A percentile compares a stretch with the other conserved stretches of the same genome.
Evolutionary conservation across 192 early-diverging fungal genomes (phyloP).

Genomic region (Coemansia erecta): DNA sequence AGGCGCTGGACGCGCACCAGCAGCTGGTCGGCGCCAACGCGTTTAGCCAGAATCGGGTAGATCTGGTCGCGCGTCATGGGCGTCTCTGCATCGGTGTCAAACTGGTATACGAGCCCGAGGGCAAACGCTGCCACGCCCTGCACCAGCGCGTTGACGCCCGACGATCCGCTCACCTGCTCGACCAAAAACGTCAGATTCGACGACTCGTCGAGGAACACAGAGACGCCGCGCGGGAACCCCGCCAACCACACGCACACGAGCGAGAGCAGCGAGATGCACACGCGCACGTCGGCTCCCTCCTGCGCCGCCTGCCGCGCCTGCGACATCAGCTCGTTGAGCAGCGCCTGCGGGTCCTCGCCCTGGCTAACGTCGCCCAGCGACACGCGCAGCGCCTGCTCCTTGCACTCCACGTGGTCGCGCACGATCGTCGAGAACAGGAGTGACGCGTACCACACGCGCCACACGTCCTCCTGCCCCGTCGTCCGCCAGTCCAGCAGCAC

Average conservation of each 20-base stretch:
- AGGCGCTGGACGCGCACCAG: slow-evolving; percentile 79
- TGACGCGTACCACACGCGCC: slow-evolving; percentile 86
- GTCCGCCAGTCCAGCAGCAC: slow-evolving; percentile 77
- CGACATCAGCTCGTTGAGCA: slow-evolving; percentile 84
- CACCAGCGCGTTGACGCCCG: slow-evolving; percentile 77
- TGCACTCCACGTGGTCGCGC: slow-evolving; percentile 67
- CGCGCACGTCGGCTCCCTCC: slow-evolving; percentile 63
- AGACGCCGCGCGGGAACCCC: slow-evolving; percentile 74
- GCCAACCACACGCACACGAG: slow-evolving; percentile 85
- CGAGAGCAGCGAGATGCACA: slow-evolving; percentile 74
- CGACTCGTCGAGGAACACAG: slow-evolving; percentile 83
- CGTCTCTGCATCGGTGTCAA: slow-evolving; percentile 77
- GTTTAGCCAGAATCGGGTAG: slow-evolving; percentile 79
- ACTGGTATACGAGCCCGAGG: slow-evolving; percentile 83
- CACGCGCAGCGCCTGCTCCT: slow-evolving; percentile 73
- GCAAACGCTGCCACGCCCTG: slow-evolving; percentile 90
- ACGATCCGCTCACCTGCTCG: slow-evolving; percentile 84
- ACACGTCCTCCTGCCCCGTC: slow-evolving; percentile 67
- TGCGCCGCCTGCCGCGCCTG: slow-evolving; percentile 60
- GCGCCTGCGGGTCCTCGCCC: slow-evolving; percentile 75
- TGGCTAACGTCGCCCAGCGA: slow-evolving; percentile 72
- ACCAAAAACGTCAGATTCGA: slow-evolving; percentile 90
- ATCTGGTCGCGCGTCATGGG: slow-evolving; percentile 67
- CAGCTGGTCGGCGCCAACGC: slow-evolving; percentile 86
- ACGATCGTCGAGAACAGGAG: slow-evolving; percentile 79